Evolutionary conservation across 176 grass and related monocot species (phyloP), one percentile per base, ranked within the genome.

Genomic region (Puya raimondii): DNA sequence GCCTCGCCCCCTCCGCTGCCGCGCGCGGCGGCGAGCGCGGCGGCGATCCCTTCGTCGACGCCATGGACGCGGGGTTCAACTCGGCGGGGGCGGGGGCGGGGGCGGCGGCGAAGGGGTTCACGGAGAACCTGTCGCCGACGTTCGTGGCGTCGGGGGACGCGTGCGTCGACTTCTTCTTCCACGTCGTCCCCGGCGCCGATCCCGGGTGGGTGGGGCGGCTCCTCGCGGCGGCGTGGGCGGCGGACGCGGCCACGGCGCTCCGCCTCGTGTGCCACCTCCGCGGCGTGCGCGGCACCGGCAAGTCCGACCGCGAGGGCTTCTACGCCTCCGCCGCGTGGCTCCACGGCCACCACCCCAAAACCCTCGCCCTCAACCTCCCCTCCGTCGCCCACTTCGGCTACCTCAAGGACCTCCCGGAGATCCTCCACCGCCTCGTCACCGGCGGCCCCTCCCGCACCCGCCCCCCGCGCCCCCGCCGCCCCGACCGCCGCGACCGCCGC

Each of bases 131-230:
- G 50, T 91, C 88, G 1, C 75, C 88, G 50, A 88, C 91, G 9
- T 91, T 78, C 75, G 26, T 82, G 11, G 76, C 88, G 11, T 88
- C 92, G 23, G 88, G 92, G 0, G 78, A 96, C 56, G 75, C 92
- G 9, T 88, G 92, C 77, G 84, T 96, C 11, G 92, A 96, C 78
- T 96, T 91, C 80, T 96, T 96, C 78, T 91, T 91, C 81, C 88
- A 88, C 50, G 79, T 91, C 18, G 80, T 88, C 51, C 83, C 92
- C 13, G 78, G 56, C 56, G 84, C 92, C 0, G 48, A 69, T 2
- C 47, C 59, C 11, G 9, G 50, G 0, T 78, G 68, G 33, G 63
- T 88, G 7, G 64, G 53, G 2, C 14, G 48, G 8, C 85, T 91
- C 10, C 83, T 96, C 16, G 66, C 72, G 23, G 70, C 65, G 0